phyloP scores from a whole-genome alignment of 164 flowering plant genomes.

The Berberis vulgaris region DNA sequence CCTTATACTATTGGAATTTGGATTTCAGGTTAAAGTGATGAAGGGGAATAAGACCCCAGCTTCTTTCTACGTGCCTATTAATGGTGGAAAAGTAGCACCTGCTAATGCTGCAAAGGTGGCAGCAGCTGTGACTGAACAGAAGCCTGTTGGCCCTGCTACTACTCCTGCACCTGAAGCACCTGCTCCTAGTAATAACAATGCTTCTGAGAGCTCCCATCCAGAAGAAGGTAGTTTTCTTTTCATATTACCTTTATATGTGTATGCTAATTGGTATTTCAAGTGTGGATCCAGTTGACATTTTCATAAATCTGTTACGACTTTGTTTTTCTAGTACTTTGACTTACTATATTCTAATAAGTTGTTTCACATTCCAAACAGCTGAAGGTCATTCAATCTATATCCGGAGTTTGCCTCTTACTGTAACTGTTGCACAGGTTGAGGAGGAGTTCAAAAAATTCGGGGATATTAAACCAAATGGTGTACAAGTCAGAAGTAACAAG shows the following conservation, averaged over 20 bases:
- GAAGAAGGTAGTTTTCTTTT: constrained; percentile 44
- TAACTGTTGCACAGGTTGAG: too few species aligned
- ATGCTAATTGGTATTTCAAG: too few species aligned
- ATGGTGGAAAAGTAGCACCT: constrained; percentile 19
- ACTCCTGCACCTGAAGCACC: constrained; percentile 31
- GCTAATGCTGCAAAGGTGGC: constrained; percentile 10
- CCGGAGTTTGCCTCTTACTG: too few species aligned
- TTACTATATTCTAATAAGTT: background rate
- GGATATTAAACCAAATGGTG: too few species aligned
- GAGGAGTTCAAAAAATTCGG: too few species aligned
- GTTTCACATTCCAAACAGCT: too few species aligned
- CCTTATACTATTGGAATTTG: background rate
- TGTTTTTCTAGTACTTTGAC: constrained; percentile 8
- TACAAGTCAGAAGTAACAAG: too few species aligned
- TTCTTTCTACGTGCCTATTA: constrained; percentile 35
- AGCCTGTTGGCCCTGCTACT: constrained; percentile 7
- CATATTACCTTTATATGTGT: background rate
- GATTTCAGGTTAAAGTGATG: constrained; percentile 18
- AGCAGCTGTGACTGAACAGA: constrained; percentile 18
- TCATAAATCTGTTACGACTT: constrained; percentile 53
- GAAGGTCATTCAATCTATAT: too few species aligned
- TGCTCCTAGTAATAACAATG: constrained; percentile 15
- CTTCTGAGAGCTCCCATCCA: constrained; percentile 16
- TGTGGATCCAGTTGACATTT: constrained; percentile 7
- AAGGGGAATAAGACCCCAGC: constrained; percentile 21